Conservation (phyloP, 768 basidiomycete species). For the Pholiota microspora region DNA sequence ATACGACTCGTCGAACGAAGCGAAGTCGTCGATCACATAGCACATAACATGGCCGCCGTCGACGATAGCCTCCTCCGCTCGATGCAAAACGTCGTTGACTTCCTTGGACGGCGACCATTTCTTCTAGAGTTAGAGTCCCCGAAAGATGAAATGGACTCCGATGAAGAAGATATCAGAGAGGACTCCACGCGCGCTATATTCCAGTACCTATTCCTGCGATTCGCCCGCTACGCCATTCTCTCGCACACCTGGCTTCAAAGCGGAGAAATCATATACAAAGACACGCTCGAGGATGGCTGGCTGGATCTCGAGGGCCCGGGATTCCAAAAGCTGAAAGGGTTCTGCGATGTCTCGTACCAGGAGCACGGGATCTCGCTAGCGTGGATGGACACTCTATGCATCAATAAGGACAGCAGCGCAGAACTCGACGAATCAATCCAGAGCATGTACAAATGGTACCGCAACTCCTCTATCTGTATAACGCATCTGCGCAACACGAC, state of each 20-base stretch:
- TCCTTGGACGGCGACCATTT: too few species aligned
- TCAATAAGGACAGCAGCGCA: slow-evolving; percentile 6
- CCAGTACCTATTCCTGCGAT: not conserved
- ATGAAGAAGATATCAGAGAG: not conserved
- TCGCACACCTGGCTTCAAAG: slow-evolving; percentile 3
- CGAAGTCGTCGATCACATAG: not conserved
- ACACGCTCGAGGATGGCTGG: not conserved
- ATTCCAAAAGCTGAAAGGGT: not conserved
- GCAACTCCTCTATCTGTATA: not conserved
- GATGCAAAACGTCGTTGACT: not conserved
- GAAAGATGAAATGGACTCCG: not conserved
- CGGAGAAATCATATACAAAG: not conserved
- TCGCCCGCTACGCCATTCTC: not conserved
- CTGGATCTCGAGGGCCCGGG: not conserved
- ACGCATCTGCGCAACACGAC: not conserved
- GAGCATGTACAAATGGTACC: slow-evolving; percentile 4
- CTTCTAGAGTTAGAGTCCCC: not conserved
- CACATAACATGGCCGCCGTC: not conserved
- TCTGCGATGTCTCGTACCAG: not conserved
- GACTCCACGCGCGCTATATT: not conserved
- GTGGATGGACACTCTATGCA: slow-evolving; percentile 7
- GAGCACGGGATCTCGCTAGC: not conserved
- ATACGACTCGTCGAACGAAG: not conserved
- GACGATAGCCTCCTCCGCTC: not conserved
- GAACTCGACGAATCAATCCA: slow-evolving; percentile 6